Evolutionary conservation across 2,329 filamentous ascomycete genomes (phyloP), one percentile per base, ranked within the genome.

Genomic region (Pseudogymnoascus sp.): DNA sequence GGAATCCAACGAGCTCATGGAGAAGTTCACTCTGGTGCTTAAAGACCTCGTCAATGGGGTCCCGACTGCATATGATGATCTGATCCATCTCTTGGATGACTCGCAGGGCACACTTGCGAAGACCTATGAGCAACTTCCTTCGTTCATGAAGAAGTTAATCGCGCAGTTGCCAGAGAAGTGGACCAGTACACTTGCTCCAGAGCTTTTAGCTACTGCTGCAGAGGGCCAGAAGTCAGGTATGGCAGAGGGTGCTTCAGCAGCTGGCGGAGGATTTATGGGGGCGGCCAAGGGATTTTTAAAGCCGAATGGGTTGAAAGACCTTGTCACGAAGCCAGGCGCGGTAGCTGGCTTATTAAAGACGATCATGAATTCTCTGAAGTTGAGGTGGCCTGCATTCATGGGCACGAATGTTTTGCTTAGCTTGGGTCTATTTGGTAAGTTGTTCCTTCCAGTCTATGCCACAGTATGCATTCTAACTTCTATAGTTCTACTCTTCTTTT

Each of bases 371-470:
- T 92, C 92, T 58, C 74, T 99, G 61, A 90, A 92, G 74, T 77
- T 89, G 62, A 79, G 92, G 48, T 97, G 95, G 81, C 94, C 94
- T 0, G 91, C 91, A 0, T 86, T 96, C 63, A 82, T 96, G 63
- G 92, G 92, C 10, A 92, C 92, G 59, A 97, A 95, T 72, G 85
- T 96, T 15, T 78, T 97, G 13, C 90, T 95, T 84, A 94, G 89
- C 64, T 77, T 97, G 65, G 91, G 90, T 0, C 76, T 97, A 1
- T 95, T 95, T 69, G 78, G 90, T 92, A 80, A 79, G 87, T 79
- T 19, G 21, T 3, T 13, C 13, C n/a, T 3, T 13, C 13, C n/a
- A 13, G 26, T 15, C 15, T 2, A 10, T 8, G 18, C 5, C 1
- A 35, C 57, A 12, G 58, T 12, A n/a, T 56, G 18, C 19, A 26